phyloP scores from a whole-genome alignment of 768 basidiomycete genomes.

The Amanita polypyramis region DNA sequence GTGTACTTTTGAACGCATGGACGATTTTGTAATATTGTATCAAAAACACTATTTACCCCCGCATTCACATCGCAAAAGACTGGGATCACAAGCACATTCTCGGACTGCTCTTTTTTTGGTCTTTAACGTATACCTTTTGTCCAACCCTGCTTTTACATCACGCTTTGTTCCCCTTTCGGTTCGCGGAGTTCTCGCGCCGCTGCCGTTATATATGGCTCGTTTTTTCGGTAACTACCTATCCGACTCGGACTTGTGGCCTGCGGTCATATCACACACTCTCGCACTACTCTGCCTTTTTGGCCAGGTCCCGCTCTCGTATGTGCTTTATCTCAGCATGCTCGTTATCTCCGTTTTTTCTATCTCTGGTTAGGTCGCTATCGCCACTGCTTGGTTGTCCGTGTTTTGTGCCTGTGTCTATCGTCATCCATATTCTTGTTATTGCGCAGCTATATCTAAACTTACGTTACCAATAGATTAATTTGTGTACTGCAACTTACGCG shows the following conservation, averaged over 20 bases:
- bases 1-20: conserved; percentile 5
- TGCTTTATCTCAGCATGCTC: not conserved
- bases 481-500: conserved; percentile 1
- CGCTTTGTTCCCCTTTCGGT: not conserved
- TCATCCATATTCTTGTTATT: conserved; percentile 6
- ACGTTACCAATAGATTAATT: conserved; percentile 6
- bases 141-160: conserved; percentile 7
- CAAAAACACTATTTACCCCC: conserved; percentile 1
- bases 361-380: not conserved
- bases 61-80: conserved; percentile 7
- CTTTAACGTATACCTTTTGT: conserved; percentile 4
- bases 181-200: conserved; percentile 2
- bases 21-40: conserved; percentile 8
- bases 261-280: conserved; percentile 2
- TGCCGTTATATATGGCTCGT: not conserved
- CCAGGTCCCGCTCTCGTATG: not conserved
- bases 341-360: not conserved
- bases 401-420: conserved; percentile 4
- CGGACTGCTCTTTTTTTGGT: conserved; percentile 4
- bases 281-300: not conserved
- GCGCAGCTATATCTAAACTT: conserved; percentile 4
- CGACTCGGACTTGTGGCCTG: conserved; percentile 1
- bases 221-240: not conserved
- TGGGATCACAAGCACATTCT: conserved; percentile 8
- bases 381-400: conserved; percentile 7